Evolutionary conservation across 805 yeast genomes (phyloP), one percentile per base, ranked within the genome.

Genomic region (Lachancea nothofagi): DNA sequence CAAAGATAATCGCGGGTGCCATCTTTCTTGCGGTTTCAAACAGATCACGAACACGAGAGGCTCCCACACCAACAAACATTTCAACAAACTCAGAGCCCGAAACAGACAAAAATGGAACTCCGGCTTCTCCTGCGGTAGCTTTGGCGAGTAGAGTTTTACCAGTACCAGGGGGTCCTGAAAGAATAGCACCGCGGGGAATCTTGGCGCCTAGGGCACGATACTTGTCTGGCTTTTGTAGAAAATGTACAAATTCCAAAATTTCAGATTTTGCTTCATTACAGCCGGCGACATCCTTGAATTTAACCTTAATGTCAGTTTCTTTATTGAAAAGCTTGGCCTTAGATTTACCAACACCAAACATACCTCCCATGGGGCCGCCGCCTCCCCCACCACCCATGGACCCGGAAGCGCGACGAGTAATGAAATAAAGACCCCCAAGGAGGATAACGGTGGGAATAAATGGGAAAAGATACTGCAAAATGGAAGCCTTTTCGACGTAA

Each of bases 21-120:
- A 82, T 78, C 59, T 85, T 86, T 55, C 97, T 75, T 1, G 98
- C 98, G 21, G 85, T 83, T 47, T 81, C 76, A 68, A 93, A 93
- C 53, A 93, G 69, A 62, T 93, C 98, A 61, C 98, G 88, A 21
- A 93, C 98, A 62, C 98, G 78, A 13, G 95, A 83, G 2, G 98
- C 97, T 68, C 98, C 98, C 18, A 90, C 97, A 71, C 98, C 98
- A 22, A 89, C 97, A 70, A 88, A 93, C 97, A 90, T 93, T 62
- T 90, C 97, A 10, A 93, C 96, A 52, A 90, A 90, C 63, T 90
- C 98, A 5, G 97, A 89, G 48, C 98, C 98, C 1, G 96, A 85
- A 14, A 93, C 97, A 12, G 95, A 84, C 54, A 80, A 80, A 61
- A 93, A 93, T 30, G 99, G 97, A 29, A 93, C 98, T 42, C 93